Conservation (phyloP, 345 rosid genomes). For the Anastatica hierochuntica region DNA sequence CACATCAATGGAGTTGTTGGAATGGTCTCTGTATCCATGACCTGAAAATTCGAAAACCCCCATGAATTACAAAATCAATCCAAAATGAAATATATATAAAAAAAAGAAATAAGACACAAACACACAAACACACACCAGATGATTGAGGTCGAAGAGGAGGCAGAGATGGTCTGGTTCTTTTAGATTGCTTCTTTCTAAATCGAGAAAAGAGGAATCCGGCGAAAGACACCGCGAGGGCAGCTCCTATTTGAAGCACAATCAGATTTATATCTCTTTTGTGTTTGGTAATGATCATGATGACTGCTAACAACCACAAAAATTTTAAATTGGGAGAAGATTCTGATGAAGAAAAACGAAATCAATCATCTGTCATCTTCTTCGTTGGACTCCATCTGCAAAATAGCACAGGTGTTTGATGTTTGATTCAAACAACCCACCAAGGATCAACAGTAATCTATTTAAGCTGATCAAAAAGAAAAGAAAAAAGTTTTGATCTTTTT, state of each 20-base stretch:
- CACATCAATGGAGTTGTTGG: constrained; percentile 6
- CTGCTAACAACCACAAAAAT: too few species aligned
- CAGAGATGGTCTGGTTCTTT: constrained; percentile 34
- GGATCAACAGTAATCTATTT: too few species aligned
- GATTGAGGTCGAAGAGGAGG: constrained; percentile 20
- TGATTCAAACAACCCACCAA: too few species aligned
- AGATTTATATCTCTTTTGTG: constrained; percentile 46
- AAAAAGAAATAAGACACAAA: not conserved
- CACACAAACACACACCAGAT: constrained; percentile 19
- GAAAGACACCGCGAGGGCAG: constrained; percentile 56
- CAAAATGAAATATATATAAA: not conserved
- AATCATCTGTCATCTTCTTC: not conserved
- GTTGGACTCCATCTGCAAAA: not conserved
- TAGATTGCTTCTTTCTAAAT: constrained; percentile 18
- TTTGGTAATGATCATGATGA: constrained; percentile 20
- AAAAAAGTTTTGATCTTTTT: not conserved
- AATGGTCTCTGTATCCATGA: constrained; percentile 11
- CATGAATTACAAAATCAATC: not conserved
- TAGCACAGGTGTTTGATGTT: too few species aligned
- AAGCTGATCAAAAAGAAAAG: too few species aligned
- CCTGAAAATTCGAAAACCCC: constrained; percentile 19
- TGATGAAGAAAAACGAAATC: not conserved
- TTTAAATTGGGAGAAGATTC: too few species aligned
- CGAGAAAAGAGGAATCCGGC: constrained; percentile 68
- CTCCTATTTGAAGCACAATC: constrained; percentile 51